Conservation (phyloP, 352 stramenopile genomes). For the Thalassiosira exigua region DNA sequence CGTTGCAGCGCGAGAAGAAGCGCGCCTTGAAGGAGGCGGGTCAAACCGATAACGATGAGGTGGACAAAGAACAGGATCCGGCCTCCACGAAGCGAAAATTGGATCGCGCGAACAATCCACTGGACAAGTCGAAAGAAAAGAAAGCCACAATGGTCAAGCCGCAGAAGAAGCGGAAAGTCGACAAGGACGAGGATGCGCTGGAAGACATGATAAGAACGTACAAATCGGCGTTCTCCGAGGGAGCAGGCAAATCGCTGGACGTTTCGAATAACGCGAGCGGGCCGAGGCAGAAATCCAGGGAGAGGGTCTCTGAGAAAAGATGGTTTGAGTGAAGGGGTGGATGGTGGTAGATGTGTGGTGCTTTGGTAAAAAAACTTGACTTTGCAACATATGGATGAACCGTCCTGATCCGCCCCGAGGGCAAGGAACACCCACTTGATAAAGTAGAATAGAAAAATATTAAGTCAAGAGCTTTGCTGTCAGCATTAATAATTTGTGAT, state of each 20-base stretch:
- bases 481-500: no score
- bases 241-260: background rate
- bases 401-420: no score
- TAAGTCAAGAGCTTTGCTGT: no score
- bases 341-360: no score
- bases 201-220: slow-evolving; percentile 58
- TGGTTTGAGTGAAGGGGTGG: no score
- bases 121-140: slow-evolving; percentile 28
- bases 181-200: slow-evolving; percentile 45
- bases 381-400: no score
- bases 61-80: background rate
- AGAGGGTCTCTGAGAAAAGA: no score
- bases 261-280: no score
- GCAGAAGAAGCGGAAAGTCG: slow-evolving; percentile 49
- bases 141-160: slow-evolving; percentile 40
- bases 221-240: slow-evolving; percentile 46
- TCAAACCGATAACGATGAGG: slow-evolving; percentile 12
- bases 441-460: no score
- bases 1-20: slow-evolving; percentile 70
- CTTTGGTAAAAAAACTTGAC: no score
- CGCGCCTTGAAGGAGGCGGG: slow-evolving; percentile 39
- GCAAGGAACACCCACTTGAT: no score
- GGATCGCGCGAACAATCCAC: slow-evolving; percentile 4
- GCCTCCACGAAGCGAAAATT: slow-evolving; percentile 2
- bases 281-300: no score